These are phyloP conservation scores for Fusarium sulawesiense DNA, from an alignment of 2,329 filamentous ascomycete species.

Conservation along the genomic window DNA sequence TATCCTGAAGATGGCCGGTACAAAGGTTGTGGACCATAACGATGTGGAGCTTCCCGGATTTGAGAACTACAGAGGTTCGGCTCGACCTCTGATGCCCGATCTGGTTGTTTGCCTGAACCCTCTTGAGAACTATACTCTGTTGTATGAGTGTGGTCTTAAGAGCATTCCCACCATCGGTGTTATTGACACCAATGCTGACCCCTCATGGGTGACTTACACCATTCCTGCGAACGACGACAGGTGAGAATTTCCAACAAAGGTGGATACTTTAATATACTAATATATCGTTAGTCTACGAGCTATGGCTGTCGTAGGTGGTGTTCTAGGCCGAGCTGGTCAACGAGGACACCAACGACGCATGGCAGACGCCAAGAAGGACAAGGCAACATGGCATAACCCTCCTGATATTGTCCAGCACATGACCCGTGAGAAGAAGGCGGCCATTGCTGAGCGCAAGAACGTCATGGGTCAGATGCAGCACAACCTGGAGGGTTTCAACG, in stretches of 20 bases:
- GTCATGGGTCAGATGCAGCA: constrained; percentile 53
- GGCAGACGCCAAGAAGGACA: constrained; percentile 69
- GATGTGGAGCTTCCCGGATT: constrained; percentile 73
- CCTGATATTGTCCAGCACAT: constrained; percentile 57
- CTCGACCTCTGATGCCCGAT: constrained; percentile 81
- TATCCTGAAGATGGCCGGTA: constrained; percentile 76
- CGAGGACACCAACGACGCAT: constrained; percentile 77
- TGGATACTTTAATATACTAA: constrained; percentile 39
- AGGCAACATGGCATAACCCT: constrained; percentile 70
- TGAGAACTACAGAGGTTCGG: constrained; percentile 70
- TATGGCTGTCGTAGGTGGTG: constrained; percentile 83
- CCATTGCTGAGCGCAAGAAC: constrained; percentile 49
- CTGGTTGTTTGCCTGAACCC: constrained; percentile 94
- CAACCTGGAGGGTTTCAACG: constrained; percentile 52
- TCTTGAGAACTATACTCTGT: constrained; percentile 86
- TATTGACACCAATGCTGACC: constrained; percentile 92
- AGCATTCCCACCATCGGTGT: constrained; percentile 94
- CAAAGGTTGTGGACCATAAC: constrained; percentile 80
- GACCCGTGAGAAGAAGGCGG: constrained; percentile 47
- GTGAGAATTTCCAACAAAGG: constrained; percentile 56
- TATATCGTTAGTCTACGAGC: constrained; percentile 74
- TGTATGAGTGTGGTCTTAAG: constrained; percentile 90
- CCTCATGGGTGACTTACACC: constrained; percentile 93
- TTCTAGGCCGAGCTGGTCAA: constrained; percentile 86
- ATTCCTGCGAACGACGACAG: constrained; percentile 98